Evolutionary conservation across 2,329 filamentous ascomycete genomes (phyloP), one percentile per base, ranked within the genome.

Genomic region (Colletotrichum gloeosporioides): DNA sequence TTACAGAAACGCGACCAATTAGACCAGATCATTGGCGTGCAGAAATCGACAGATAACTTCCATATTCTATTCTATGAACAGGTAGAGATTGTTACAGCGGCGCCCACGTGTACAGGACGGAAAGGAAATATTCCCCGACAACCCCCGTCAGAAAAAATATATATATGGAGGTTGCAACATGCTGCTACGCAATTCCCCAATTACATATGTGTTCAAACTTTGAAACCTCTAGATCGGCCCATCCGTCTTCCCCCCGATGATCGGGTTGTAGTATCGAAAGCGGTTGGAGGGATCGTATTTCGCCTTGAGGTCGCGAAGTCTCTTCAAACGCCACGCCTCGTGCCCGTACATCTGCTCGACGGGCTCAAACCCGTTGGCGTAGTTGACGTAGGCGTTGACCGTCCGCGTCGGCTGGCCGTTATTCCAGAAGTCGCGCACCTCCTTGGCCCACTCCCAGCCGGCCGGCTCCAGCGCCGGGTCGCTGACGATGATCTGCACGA

Each of bases 271-370:
- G 32, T 34, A 63, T 31, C 31, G 61, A 15, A 63, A 63, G 15
- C 32, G 31, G 61, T 63, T 63, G 16, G 22, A 25, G 3, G 61
- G 61, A n/a, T 63, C 61, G 15, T 63, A 63, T n/a, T 63, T 25
- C 4, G 29, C n/a, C 61, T 63, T 63, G 6, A 63, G 61, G 22
- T n/a, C 18, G 36, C 31, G 31, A 16, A 63, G 61, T 10, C 61
- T 34, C 31, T 36, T 22, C 18, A 63, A 15, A 16, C 61, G 61
- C 61, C 61, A 69, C 22, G 18, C 31, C 31, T 69, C 67, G 27
- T 79, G 69, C 3, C 80, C 79, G 44, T 82, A 82, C 8, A 78
- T 69, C 13, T 71, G 64, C 27, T 80, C 76, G 15, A 79, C n/a
- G 3, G 77, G 22, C 61, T 81, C 80, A 16, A 72, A 27, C 3